Evolutionary conservation across 169 alveolate genomes (phyloP).

Genomic region (Nephromyces sp.): DNA sequence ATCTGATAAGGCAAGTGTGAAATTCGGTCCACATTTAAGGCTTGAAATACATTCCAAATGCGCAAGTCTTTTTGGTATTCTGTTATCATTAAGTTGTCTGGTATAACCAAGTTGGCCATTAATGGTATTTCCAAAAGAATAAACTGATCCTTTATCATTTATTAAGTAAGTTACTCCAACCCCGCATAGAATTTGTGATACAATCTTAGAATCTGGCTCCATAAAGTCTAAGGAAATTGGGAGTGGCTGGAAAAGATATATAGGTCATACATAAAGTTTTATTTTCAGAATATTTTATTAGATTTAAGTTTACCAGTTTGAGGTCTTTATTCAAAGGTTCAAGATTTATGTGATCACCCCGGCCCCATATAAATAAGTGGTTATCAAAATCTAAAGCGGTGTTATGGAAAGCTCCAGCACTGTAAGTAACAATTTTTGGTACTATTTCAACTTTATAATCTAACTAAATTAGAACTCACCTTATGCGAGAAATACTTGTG

Average conservation of each 20-base stretch:
- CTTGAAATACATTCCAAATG: background rate
- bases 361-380: constrained; percentile 48
- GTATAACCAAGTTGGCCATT: background rate
- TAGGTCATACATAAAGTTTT: no score
- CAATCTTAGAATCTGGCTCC: no score
- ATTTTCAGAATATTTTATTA: no score
- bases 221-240: no score
- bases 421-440: background rate
- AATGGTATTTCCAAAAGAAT: background rate
- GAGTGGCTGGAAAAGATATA: no score
- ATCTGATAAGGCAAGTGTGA: background rate
- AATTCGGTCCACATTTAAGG: background rate
- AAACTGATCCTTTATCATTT: background rate
- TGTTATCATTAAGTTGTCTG: no score
- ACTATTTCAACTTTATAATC: no score
- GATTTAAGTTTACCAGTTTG: no score
- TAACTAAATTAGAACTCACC: no score
- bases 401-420: constrained; percentile 49
- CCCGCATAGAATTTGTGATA: background rate
- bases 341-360: constrained; percentile 50
- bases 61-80: background rate
- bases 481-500: no score
- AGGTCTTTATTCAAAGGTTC: constrained; percentile 24
- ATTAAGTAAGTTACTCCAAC: background rate
- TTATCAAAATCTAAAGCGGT: constrained; percentile 29